Conservation (phyloP, 371 early-diverging fungal genomes). For the Rhizopus arrhizus region DNA sequence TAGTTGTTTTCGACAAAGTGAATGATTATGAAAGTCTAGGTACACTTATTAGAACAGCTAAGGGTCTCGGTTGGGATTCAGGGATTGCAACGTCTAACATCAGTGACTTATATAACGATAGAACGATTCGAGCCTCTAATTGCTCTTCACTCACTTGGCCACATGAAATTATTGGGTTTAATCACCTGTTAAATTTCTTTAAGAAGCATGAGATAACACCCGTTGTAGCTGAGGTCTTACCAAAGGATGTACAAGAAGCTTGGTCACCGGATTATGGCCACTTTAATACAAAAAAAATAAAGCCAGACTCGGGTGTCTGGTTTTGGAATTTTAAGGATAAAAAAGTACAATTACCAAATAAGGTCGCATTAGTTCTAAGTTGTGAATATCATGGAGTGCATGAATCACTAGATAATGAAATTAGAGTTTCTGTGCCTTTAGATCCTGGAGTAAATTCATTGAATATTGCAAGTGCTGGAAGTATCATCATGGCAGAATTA, state of each 20-base stretch:
- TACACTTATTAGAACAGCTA: slow-evolving; percentile 55
- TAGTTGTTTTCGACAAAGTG: slow-evolving; percentile 58
- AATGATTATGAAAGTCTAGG: slow-evolving; percentile 62
- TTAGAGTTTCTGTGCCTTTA: slow-evolving; percentile 62
- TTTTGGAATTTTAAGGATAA: slow-evolving; percentile 35
- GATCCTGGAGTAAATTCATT: slow-evolving; percentile 51
- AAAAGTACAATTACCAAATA: slow-evolving; percentile 28
- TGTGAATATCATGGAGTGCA: slow-evolving; percentile 54
- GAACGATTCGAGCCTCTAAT: slow-evolving; percentile 55
- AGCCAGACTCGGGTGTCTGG: slow-evolving; percentile 29
- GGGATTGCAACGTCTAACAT: slow-evolving; percentile 50
- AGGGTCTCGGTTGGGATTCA: slow-evolving; percentile 56
- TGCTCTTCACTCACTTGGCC: slow-evolving; percentile 52
- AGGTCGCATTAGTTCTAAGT: slow-evolving; percentile 56
- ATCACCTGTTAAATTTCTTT: slow-evolving; percentile 34
- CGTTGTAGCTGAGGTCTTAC: slow-evolving; percentile 59
- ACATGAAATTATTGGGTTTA: slow-evolving; percentile 15
- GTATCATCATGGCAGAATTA: slow-evolving; percentile 60
- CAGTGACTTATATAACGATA: slow-evolving; percentile 59
- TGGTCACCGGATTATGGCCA: slow-evolving; percentile 35
- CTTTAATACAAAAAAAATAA: background rate
- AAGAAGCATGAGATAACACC: slow-evolving; percentile 45
- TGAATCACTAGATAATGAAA: slow-evolving; percentile 38
- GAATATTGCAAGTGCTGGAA: slow-evolving; percentile 58
- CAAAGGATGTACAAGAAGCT: slow-evolving; percentile 14